Evolutionary conservation across 352 stramenopile genomes (phyloP).

Genomic region (Phytophthora chlamydospora): DNA sequence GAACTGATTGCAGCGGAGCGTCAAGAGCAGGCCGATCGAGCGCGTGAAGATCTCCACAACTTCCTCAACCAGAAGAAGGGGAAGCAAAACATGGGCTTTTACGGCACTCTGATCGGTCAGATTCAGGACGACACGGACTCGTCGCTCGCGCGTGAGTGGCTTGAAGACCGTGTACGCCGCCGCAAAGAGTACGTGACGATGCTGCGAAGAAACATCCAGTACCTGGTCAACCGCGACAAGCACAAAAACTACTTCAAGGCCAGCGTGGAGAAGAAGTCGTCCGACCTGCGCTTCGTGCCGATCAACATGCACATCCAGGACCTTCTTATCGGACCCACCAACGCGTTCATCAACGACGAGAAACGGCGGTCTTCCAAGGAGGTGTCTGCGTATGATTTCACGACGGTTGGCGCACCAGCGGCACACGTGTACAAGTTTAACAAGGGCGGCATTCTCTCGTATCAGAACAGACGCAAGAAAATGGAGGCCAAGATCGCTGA

Average conservation of each 20-base stretch:
- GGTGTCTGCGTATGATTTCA: slow-evolving; percentile 86
- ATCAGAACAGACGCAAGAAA: slow-evolving; percentile 81
- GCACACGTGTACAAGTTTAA: slow-evolving; percentile 91
- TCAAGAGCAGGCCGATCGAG: slow-evolving; percentile 81
- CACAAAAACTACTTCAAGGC: slow-evolving; percentile 92
- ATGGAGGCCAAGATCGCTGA: slow-evolving; percentile 77
- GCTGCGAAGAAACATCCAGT: slow-evolving; percentile 86
- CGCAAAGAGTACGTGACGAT: slow-evolving; percentile 85
- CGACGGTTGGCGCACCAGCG: slow-evolving; percentile 79
- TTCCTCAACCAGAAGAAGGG: slow-evolving; percentile 90
- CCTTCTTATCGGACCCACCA: slow-evolving; percentile 80
- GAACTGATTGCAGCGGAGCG: slow-evolving; percentile 80
- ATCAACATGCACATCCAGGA: slow-evolving; percentile 91
- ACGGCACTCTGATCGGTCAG: slow-evolving; percentile 85
- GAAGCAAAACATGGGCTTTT: slow-evolving; percentile 83
- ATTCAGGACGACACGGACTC: slow-evolving; percentile 88
- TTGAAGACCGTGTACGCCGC: slow-evolving; percentile 78
- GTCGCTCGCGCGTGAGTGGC: slow-evolving; percentile 76
- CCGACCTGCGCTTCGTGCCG: slow-evolving; percentile 82
- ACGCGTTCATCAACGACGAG: slow-evolving; percentile 87
- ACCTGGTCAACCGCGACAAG: slow-evolving; percentile 86
- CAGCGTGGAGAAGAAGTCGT: slow-evolving; percentile 86
- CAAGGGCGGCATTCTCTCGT: slow-evolving; percentile 84
- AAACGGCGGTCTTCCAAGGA: slow-evolving; percentile 78
- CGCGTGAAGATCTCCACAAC: slow-evolving; percentile 73